A percentile compares a stretch with the other conserved stretches of the same genome.
Evolutionary conservation across 805 yeast species (phyloP).

Genomic region (Spathaspora girioi): DNA sequence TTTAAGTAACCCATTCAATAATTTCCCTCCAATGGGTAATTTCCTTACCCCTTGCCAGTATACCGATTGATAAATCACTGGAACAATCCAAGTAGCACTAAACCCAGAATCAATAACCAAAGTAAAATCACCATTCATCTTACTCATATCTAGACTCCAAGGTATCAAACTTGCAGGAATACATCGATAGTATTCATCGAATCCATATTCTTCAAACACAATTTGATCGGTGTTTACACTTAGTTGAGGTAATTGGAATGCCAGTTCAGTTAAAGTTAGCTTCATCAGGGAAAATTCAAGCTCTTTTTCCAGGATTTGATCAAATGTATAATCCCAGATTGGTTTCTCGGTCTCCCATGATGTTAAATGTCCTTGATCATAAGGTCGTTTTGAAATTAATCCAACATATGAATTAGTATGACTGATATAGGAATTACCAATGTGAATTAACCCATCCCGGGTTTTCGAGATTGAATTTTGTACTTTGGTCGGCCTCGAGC

Average conservation of each 20-base stretch:
- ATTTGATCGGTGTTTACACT: conserved; percentile 87
- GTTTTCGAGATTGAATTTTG: conserved; percentile 74
- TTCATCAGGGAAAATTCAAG: conserved; percentile 33
- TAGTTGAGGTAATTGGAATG: conserved; percentile 75
- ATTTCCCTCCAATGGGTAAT: conserved; percentile 82
- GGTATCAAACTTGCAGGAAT: conserved; percentile 50
- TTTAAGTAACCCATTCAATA: conserved; percentile 75
- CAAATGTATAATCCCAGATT: conserved; percentile 83
- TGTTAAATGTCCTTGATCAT: conserved; percentile 81
- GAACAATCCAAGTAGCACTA: conserved; percentile 82
- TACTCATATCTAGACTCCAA: conserved; percentile 10
- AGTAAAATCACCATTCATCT: conserved; percentile 51
- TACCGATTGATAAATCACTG: conserved; percentile 74
- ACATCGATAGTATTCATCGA: conserved; percentile 64
- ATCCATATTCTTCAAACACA: conserved; percentile 89
- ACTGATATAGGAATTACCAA: conserved; percentile 65
- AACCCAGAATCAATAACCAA: conserved; percentile 87
- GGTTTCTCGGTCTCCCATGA: conserved; percentile 90
- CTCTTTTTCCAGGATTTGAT: conserved; percentile 11
- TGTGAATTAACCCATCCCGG: conserved; percentile 65
- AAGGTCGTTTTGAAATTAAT: conserved; percentile 72
- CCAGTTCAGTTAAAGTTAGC: conserved; percentile 73
- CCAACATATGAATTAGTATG: conserved; percentile 72
- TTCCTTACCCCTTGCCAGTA: conserved; percentile 74
- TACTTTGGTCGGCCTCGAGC: conserved; percentile 42